A percentile compares a stretch with the other conserved stretches of the same genome.
Evolutionary conservation across 495 filamentous ascomycete species (phyloP).

Genomic region (Zalerion maritima): DNA sequence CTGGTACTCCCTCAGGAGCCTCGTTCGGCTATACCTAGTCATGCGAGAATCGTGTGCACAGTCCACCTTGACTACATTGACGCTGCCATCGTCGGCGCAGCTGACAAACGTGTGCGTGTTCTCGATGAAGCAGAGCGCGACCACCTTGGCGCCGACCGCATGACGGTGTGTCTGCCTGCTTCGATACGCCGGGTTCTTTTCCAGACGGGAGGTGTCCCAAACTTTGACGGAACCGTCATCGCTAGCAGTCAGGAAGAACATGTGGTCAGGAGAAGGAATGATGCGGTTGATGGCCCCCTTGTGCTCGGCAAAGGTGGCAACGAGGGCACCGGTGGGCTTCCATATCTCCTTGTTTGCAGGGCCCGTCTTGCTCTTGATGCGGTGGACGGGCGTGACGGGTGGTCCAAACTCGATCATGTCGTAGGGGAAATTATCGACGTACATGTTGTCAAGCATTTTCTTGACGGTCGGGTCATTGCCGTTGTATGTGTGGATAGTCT

Average conservation of each 20-base stretch:
- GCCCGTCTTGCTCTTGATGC: slow-evolving; percentile 42
- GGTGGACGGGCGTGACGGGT: slow-evolving; percentile 53
- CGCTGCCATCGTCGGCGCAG: slow-evolving; percentile 76
- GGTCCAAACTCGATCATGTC: slow-evolving; percentile 72
- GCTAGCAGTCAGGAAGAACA: slow-evolving; percentile 86
- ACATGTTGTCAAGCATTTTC: slow-evolving; percentile 74
- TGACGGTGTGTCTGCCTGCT: slow-evolving; percentile 81
- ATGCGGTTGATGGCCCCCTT: slow-evolving; percentile 69
- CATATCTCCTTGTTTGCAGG: slow-evolving; percentile 45
- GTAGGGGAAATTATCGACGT: slow-evolving; percentile 76
- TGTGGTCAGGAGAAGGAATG: slow-evolving; percentile 73
- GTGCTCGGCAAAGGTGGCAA: slow-evolving; percentile 83
- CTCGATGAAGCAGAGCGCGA: slow-evolving; percentile 76
- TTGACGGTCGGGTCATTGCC: slow-evolving; percentile 82
- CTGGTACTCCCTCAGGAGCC: slow-evolving; percentile 64
- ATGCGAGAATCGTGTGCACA: slow-evolving; percentile 43
- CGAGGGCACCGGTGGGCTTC: slow-evolving; percentile 70
- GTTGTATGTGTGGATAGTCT: slow-evolving; percentile 55
- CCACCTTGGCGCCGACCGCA: slow-evolving; percentile 51
- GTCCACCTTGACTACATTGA: slow-evolving; percentile 80
- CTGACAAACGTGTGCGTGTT: slow-evolving; percentile 88
- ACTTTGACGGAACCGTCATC: slow-evolving; percentile 87
- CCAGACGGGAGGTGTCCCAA: slow-evolving; percentile 83
- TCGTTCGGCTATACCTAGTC: slow-evolving; percentile 63
- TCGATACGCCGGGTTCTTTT: slow-evolving; percentile 75